Evolutionary conservation across 2,329 filamentous ascomycete genomes (phyloP), one percentile per base, ranked within the genome.

Genomic region (Aspergillus sp.): DNA sequence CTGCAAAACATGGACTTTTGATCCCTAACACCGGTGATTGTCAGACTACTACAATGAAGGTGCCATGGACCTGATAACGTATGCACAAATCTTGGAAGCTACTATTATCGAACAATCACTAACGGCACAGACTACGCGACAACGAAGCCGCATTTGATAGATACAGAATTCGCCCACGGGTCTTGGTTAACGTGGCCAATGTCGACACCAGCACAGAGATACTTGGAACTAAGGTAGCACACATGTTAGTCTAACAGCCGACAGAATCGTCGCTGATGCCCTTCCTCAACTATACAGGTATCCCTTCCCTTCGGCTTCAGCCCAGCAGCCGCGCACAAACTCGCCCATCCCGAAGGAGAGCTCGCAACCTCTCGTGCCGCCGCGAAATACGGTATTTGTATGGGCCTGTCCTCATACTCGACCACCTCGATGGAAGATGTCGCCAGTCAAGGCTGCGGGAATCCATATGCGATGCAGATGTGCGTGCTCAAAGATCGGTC

Each of bases 31-130:
- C 11, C 51, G 17, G 19, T 1, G 15, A 4, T 11, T 2, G 3
- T 7, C 61, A 79, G 83, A 85, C 54, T 86, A 85, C 71, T 86
- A 82, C 70, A 85, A 86, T 67, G 83, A 82, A 61, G 84, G 84
- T 5, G 82, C 83, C 5, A 85, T 84, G 73, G 82, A 84, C 62
- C 73, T 83, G 23, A 72, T 81, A 56, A 84, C 82, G 75, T 78
- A 66, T 27, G 67, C 60, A 32, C 10, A 5, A 2, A 8, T 11
- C 7, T 8, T 3, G 3, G 11, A 19, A 7, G 23, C 15, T 15
- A 32, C 1, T 11, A 15, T 13, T 51, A 3, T 51, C 5, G 17
- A 36, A 58, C 38, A 21, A 15, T 52, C 32, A 10, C 27, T 25
- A 21, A 17, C 23, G 44, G 7, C n/a, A 5, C 30, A 76, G 73